Percentiles rank a stretch among this genome's conserved stretches.
Evolutionary conservation across 1,284 basidiomycete genomes (phyloP).

Genomic region (Ustilago shanxiensis): DNA sequence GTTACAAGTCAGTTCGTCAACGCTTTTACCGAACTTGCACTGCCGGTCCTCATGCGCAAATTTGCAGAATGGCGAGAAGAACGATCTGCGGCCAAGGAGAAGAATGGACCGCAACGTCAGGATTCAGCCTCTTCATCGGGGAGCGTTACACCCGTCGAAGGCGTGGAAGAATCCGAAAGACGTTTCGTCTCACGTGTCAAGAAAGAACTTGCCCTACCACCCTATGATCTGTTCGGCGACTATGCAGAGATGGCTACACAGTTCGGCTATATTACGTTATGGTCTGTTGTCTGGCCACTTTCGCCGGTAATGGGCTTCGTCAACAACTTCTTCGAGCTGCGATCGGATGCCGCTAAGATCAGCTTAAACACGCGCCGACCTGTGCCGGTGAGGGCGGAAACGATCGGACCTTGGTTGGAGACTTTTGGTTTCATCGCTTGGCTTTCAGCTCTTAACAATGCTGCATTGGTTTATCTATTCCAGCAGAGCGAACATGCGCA

Average conservation of each 20-base stretch:
- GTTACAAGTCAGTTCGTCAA: constrained; percentile 91
- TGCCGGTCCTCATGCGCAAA: constrained; percentile 76
- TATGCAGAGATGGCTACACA: constrained; percentile 94
- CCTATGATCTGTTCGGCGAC: constrained; percentile 78
- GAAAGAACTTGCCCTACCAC: constrained; percentile 82
- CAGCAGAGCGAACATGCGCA: constrained; percentile 44
- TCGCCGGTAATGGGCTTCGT: constrained; percentile 73
- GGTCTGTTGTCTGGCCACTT: constrained; percentile 95
- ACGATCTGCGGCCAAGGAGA: constrained; percentile 18
- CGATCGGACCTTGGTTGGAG: constrained; percentile 94
- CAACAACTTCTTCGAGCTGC: constrained; percentile 91
- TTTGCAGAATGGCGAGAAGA: constrained; percentile 50
- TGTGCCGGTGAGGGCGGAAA: constrained; percentile 85
- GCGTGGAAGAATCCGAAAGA: constrained; percentile 74
- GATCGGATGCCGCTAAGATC: constrained; percentile 96
- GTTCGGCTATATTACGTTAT: constrained; percentile 85
- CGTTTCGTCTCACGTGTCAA: constrained; percentile 82
- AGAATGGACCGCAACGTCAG: constrained; percentile 1
- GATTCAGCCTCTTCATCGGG: constrained; percentile 27
- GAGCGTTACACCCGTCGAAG: constrained; percentile 14
- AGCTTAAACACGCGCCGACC: constrained; percentile 86
- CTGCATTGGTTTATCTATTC: constrained; percentile 62
- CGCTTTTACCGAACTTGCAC: constrained; percentile 83
- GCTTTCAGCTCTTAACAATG: constrained; percentile 59
- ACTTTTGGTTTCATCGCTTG: constrained; percentile 73